Conservation (phyloP, 257 asterid genomes). For the Salvia rosmarinus region DNA sequence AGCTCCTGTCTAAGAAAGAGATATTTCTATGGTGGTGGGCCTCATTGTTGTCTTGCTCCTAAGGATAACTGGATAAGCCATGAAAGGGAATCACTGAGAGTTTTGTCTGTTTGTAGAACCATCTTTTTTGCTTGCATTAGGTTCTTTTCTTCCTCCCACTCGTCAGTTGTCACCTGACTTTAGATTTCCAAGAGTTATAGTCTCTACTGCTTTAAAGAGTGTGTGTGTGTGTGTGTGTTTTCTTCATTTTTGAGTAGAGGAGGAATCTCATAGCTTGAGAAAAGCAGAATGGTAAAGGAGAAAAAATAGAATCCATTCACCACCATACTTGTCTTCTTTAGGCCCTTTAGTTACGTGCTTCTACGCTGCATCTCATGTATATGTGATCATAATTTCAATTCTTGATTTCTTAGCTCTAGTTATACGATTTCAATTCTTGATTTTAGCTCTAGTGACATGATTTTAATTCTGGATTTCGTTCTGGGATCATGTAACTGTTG, state of each 20-base stretch:
- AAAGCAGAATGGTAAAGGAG: slow-evolving; percentile 23
- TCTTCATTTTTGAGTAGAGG: slow-evolving; percentile 6
- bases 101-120: slow-evolving; percentile 16
- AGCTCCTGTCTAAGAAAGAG: slow-evolving; percentile 1
- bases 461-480: background rate
- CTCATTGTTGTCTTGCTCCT: slow-evolving; percentile 10
- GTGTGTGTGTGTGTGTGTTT: background rate
- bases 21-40: slow-evolving; percentile 16
- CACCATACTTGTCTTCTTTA: slow-evolving; percentile 7
- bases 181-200: slow-evolving; percentile 22
- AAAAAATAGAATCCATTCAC: slow-evolving; percentile 34
- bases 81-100: slow-evolving; percentile 32
- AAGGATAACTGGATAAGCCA: slow-evolving; percentile 30
- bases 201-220: slow-evolving; percentile 9
- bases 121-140: slow-evolving; percentile 30
- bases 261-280: slow-evolving; percentile 30
- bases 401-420: background rate
- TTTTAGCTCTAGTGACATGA: background rate
- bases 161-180: slow-evolving; percentile 12
- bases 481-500: background rate
- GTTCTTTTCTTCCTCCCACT: slow-evolving; percentile 27
- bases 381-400: background rate
- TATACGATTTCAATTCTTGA: background rate
- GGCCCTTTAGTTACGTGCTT: background rate
- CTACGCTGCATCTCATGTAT: background rate